A percentile compares a stretch with the other conserved stretches of the same genome.
Conservation (phyloP, 257 asterid species). For the Apocynum venetum region DNA sequence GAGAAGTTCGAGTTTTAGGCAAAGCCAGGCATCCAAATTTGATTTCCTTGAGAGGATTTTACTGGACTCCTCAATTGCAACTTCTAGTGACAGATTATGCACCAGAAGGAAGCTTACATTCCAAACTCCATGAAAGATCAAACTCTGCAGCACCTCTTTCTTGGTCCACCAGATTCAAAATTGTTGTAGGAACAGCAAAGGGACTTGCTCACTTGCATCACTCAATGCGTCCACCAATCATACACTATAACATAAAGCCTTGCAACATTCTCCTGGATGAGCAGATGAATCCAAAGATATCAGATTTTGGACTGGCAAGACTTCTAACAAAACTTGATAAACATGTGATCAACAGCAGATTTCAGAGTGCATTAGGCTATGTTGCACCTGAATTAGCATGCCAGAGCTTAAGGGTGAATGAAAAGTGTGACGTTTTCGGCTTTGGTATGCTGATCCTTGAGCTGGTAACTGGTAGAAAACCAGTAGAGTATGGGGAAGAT, state of each 20-base stretch:
- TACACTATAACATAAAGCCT: slow-evolving; percentile 82
- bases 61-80: slow-evolving; percentile 87
- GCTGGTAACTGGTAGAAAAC: slow-evolving; percentile 65
- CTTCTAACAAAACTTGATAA: slow-evolving; percentile 58
- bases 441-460: slow-evolving; percentile 88
- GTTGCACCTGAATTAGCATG: slow-evolving; percentile 90
- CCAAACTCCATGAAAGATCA: slow-evolving; percentile 47
- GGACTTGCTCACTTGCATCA: slow-evolving; percentile 90
- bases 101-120: slow-evolving; percentile 55
- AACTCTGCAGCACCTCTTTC: slow-evolving; percentile 40
- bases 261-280: slow-evolving; percentile 78
- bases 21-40: slow-evolving; percentile 79
- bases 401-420: slow-evolving; percentile 83
- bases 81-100: slow-evolving; percentile 75
- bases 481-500: slow-evolving; percentile 87
- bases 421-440: slow-evolving; percentile 85
- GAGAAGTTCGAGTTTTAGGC: slow-evolving; percentile 62
- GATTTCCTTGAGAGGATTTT: slow-evolving; percentile 66
- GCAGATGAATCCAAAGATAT: slow-evolving; percentile 56
- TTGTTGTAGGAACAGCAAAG: slow-evolving; percentile 73
- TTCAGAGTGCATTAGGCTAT: slow-evolving; percentile 75
- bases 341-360: slow-evolving; percentile 55
- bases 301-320: slow-evolving; percentile 75
- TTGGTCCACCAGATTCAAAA: slow-evolving; percentile 68
- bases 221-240: slow-evolving; percentile 65